Evolutionary conservation across 1,284 basidiomycete genomes (phyloP), one percentile per base, ranked within the genome.

Genomic region (Gomphus sp.): DNA sequence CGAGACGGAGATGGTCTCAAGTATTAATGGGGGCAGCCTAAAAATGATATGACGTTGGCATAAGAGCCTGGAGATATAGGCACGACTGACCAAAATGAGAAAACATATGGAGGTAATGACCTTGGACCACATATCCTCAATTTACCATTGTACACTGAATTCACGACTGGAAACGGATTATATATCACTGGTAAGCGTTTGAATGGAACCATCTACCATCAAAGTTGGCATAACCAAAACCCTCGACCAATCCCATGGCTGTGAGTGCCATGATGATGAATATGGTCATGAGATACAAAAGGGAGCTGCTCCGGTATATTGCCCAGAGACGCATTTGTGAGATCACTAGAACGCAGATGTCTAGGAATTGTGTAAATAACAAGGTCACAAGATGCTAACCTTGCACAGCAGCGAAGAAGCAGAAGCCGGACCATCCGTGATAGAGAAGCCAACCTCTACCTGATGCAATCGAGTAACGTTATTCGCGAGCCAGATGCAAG

Each of bases 301-400:
- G 1, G n/a, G 31, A 10, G n/a, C 11, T 34, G 10, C 52, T 59
- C 52, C 52, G 49, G 18, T 59, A 59, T 34, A 59, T 49, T 34
- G 58, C 58, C 58, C 58, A 59, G 25, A 59, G 51, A 16, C 58
- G 58, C 31, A 59, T 14, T 49, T 59, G 58, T 41, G 52, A 53
- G 11, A 53, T 53, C 36, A 53, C 52, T 53, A 41, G 33, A 18
- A 16, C 18, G 4, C 12, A 8, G 16, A 39, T 5, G 18, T 41
- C 14, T 53, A 39, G 6, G 8, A 16, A 37, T 10, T 18, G 25
- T 18, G 8, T 12, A 12, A 41, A n/a, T 5, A 31, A 18, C 28
- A 16, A 39, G 10, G 12, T 9, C 10, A 33, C 6, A 53, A 25
- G 7, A 52, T 18, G 14, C 51, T 18, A 2, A 59, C 58, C 58